phyloP scores from a whole-genome alignment of 345 rosid genomes.

The Passiflora organensis region DNA sequence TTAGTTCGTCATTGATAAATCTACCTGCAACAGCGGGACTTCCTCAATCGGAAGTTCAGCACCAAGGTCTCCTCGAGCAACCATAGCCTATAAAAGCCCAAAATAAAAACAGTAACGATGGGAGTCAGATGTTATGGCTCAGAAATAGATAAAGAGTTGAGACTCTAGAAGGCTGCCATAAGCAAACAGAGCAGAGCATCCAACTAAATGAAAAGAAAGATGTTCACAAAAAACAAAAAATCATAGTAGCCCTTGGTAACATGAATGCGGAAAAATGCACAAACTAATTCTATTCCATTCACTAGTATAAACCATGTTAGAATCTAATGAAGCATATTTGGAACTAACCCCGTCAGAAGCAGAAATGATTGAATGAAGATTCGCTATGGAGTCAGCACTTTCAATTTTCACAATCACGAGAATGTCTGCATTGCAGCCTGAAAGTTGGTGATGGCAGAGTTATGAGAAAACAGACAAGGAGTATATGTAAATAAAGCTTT shows the following conservation, averaged over 20 bases:
- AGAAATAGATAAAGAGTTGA: neutral
- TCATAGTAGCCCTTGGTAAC: slow-evolving; percentile 3
- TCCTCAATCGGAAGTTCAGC: slow-evolving; percentile 99
- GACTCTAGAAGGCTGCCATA: neutral
- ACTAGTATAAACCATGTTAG: no score
- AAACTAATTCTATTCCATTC: no score
- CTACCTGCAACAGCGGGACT: slow-evolving; percentile 91
- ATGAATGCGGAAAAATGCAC: no score
- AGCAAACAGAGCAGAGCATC: no score
- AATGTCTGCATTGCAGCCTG: slow-evolving; percentile 81
- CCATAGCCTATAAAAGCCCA: slow-evolving; percentile 72
- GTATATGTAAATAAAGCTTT: neutral
- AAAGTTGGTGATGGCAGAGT: slow-evolving; percentile 18
- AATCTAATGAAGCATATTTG: no score
- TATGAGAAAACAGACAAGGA: slow-evolving; percentile 5
- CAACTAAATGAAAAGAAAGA: neutral
- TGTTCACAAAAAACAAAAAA: neutral
- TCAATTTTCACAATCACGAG: slow-evolving; percentile 82
- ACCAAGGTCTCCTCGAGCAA: slow-evolving; percentile 99
- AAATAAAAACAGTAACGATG: neutral
- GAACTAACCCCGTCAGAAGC: slow-evolving; percentile 95
- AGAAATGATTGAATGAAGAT: slow-evolving; percentile 78
- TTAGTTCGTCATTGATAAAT: no score
- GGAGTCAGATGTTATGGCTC: neutral
- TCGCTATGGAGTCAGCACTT: slow-evolving; percentile 92